Evolutionary conservation across 768 basidiomycete genomes (phyloP), one percentile per base, ranked within the genome.

Genomic region (Suillus cothurnatus): DNA sequence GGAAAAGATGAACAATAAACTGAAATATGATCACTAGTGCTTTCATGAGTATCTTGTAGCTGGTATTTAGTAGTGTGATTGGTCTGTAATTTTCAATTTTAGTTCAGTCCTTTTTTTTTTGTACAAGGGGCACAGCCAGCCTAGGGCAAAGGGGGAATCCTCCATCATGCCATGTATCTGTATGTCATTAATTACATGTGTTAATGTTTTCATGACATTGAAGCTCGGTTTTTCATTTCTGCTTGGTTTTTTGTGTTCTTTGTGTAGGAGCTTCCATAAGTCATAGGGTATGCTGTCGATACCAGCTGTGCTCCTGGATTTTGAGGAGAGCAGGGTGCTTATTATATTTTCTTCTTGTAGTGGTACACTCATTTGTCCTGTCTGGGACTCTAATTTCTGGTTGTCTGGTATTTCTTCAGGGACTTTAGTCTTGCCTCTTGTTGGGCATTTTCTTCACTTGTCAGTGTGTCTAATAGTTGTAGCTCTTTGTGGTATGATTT

Each of bases 11-110:
- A n/a, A n/a, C n/a, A n/a, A n/a, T n/a, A n/a, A n/a, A n/a, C n/a
- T n/a, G n/a, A n/a, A n/a, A n/a, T 26, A 19, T 0, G 6, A 65
- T 65, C 0, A 74, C 61, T 0, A 79, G 68, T 0, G 49, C 64
- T 53, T 74, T 76, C 0, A 74, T 80, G 38, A 78, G 60, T 0
- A 77, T 28, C 50, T 80, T 79, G 12, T 80, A 80, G 62, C 79
- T 74, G 0, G 74, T 68, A 57, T 80, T 79, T 0, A 79, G 70
- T 0, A 81, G 67, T 0, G 77, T 80, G 0, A 83, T 80, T 0
- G 80, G 81, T 0, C 77, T 0, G 57, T 82, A 81, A 65, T 79
- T 81, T 19, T 43, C 71, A 0, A 81, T 78, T 1, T 74, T 64
- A 0, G 52, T 59, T 1, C 28, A 52, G 23, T 80, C 77, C n/a